A percentile compares a stretch with the other conserved stretches of the same genome.
Conservation (phyloP, 257 asterid genomes). For the Scutellaria minor region DNA sequence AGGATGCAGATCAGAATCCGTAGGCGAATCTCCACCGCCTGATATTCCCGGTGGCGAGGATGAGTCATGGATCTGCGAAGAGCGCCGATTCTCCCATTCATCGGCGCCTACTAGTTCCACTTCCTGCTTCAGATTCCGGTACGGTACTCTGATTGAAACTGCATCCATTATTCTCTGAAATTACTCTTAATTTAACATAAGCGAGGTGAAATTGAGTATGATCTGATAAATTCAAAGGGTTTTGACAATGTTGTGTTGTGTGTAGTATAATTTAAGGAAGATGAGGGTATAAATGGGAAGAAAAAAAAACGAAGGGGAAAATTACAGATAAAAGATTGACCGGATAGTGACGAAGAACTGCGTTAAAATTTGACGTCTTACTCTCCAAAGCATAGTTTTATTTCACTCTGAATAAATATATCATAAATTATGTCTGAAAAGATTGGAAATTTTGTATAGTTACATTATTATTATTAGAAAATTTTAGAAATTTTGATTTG, state of each 20-base stretch:
- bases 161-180: conserved; percentile 62
- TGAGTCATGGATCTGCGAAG: conserved; percentile 50
- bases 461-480: too few species aligned
- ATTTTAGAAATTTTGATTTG: too few species aligned
- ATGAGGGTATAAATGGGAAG: not conserved
- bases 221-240: conserved; percentile 34
- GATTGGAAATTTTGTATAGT: too few species aligned
- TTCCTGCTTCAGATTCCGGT: conserved; percentile 77
- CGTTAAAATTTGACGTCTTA: too few species aligned
- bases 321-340: not conserved
- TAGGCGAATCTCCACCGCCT: conserved; percentile 42
- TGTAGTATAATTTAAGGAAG: not conserved
- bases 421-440: too few species aligned
- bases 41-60: conserved; percentile 48
- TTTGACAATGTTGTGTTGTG: conserved; percentile 22
- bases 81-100: conserved; percentile 53
- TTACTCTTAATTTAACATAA: conserved; percentile 35
- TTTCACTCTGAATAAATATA: too few species aligned
- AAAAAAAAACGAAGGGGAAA: not conserved
- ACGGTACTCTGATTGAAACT: conserved; percentile 86
- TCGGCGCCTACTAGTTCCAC: conserved; percentile 75
- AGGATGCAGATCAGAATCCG: conserved; percentile 42
- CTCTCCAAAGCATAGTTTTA: too few species aligned
- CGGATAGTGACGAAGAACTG: conserved; percentile 15
- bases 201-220: conserved; percentile 32